phyloP scores from a whole-genome alignment of 768 basidiomycete species.

The Phylloporus sp. region DNA sequence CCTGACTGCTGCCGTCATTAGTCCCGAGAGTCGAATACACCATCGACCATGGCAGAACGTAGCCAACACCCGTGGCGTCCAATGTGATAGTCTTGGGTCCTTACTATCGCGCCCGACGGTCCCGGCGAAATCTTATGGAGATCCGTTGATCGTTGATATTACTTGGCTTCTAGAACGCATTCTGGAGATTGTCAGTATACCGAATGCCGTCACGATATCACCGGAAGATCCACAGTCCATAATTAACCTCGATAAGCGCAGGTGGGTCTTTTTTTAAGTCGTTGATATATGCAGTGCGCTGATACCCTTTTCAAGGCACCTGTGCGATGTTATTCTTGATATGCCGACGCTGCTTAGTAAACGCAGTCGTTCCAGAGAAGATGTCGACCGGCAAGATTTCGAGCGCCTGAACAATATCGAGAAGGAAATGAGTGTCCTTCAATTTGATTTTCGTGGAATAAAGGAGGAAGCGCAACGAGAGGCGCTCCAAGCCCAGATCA shows the following conservation, averaged over 20 bases:
- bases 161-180: constrained; percentile 83
- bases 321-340: constrained; percentile 61
- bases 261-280: constrained; percentile 38
- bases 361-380: constrained; percentile 47
- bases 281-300: neutral
- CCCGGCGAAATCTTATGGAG: constrained; percentile 42
- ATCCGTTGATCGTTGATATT: constrained; percentile 66
- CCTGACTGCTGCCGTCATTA: constrained; percentile 69
- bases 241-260: constrained; percentile 79
- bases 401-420: constrained; percentile 76
- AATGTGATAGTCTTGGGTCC: constrained; percentile 57
- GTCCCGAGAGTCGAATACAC: constrained; percentile 76
- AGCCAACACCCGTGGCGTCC: constrained; percentile 55
- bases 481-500: constrained; percentile 41
- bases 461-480: constrained; percentile 75
- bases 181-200: constrained; percentile 71
- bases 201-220: constrained; percentile 60
- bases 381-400: constrained; percentile 61
- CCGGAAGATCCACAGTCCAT: constrained; percentile 54
- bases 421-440: constrained; percentile 54
- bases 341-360: constrained; percentile 43
- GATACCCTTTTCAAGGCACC: constrained; percentile 43
- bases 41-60: constrained; percentile 76
- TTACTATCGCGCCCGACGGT: constrained; percentile 51
- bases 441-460: constrained; percentile 70